Base-by-base conservation (phyloP, 1,139 yeast species). In the Pichiaceae sp. region DNA sequence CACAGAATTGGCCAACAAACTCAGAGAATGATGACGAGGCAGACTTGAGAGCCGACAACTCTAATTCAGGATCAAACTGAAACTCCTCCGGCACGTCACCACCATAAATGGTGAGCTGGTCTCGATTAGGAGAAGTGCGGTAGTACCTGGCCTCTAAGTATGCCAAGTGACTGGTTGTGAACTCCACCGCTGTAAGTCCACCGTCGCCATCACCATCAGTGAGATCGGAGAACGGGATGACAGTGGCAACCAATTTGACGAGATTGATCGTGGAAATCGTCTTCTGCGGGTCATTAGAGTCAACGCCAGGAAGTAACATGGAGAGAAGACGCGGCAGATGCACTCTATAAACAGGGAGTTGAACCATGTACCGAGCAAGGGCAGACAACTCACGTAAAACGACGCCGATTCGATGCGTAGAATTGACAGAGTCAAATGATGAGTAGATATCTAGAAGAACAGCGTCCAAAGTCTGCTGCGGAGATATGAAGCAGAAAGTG, bases 251-350 rank as follows among this genome's bases (percentile, higher is more conserved):
- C 0, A 85, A 70, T 11, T 86, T 80, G 43, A 91, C 70, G 18
- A 84, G 72, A 43, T 79, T 75, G 35, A 89, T 62, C 0, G 95
- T 75, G 37, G 75, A 70, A 25, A 79, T 66, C 0, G 96, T 80
- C 53, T 89, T 77, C 20, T 68, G 71, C 38, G 87, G 67, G 58
- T 91, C 98, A 56, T 89, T 91, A 1, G 93, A 75, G 54, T 91
- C 97, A 32, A 91, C 78, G 17, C 94, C 96, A 0, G 89, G 85
- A 12, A 89, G 58, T 1, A 82, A 64, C 55, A 85, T 67, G 35
- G 78, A 73, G 29, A 89, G 55, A 17, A 91, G 63, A 39, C 94
- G 74, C 0, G 94, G 75, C 20, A 86, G 62, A 52, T 91, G 98
- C 12, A 85, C 78, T 36, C 96, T 67, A 54, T 72, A 86, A 2